phyloP scores from a whole-genome alignment of 306 rosid species.

The Pachyrhizus erosus region DNA sequence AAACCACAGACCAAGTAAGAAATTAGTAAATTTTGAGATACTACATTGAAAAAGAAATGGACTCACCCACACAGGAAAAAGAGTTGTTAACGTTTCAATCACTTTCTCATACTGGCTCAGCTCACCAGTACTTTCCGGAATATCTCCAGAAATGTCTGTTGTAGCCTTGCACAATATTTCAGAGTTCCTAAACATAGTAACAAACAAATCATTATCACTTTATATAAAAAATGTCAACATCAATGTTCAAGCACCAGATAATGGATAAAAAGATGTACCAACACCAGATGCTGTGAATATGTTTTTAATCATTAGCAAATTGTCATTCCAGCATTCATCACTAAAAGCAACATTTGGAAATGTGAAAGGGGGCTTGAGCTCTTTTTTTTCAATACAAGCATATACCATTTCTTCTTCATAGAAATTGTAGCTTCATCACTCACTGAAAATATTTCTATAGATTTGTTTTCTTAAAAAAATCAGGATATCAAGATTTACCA shows the following conservation, averaged over 20 bases:
- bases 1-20: slow-evolving; percentile 36
- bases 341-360: slow-evolving; percentile 22
- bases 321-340: neutral
- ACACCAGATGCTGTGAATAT: neutral
- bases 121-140: slow-evolving; percentile 54
- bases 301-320: neutral
- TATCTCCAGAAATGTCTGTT: slow-evolving; percentile 66
- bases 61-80: slow-evolving; percentile 94
- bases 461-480: neutral
- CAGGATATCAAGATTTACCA: neutral
- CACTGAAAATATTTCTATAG: neutral
- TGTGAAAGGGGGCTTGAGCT: neutral
- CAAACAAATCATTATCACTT: slow-evolving; percentile 16
- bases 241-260: slow-evolving; percentile 1
- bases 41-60: slow-evolving; percentile 24
- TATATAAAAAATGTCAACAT: slow-evolving; percentile 24
- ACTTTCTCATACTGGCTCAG: slow-evolving; percentile 71
- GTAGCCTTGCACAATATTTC: slow-evolving; percentile 68
- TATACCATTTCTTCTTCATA: neutral
- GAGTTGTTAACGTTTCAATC: slow-evolving; percentile 84
- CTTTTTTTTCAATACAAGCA: neutral
- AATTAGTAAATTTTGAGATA: slow-evolving; percentile 31
- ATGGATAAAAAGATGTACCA: slow-evolving; percentile 24
- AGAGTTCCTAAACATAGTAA: slow-evolving; percentile 54
- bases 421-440: neutral